Conservation (phyloP, 2,329 filamentous ascomycete species). For the Cordyceps pruinosa region DNA sequence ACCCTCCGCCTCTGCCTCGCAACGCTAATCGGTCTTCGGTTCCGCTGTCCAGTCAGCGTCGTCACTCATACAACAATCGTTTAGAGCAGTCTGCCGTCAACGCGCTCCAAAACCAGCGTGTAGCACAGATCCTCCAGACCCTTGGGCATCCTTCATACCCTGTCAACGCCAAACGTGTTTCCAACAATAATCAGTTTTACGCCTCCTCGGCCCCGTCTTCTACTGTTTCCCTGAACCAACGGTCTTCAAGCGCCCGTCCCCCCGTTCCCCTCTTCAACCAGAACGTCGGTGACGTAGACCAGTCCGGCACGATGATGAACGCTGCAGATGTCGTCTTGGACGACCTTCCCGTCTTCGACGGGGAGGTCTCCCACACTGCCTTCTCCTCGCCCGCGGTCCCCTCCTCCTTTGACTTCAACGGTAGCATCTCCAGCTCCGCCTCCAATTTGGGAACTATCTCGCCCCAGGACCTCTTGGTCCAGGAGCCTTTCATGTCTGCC, state of each 20-base stretch:
- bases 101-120: slow-evolving; percentile 49
- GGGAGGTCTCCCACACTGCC: slow-evolving; percentile 38
- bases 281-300: slow-evolving; percentile 46
- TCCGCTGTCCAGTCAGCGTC: slow-evolving; percentile 36
- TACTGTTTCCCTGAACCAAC: slow-evolving; percentile 49
- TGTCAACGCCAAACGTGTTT: slow-evolving; percentile 53
- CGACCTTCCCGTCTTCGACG: slow-evolving; percentile 52
- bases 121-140: slow-evolving; percentile 52
- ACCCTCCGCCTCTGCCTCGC: slow-evolving; percentile 35
- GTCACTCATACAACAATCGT: slow-evolving; percentile 41
- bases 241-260: slow-evolving; percentile 49
- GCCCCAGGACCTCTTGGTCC: slow-evolving; percentile 70
- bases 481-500: slow-evolving; percentile 63
- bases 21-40: slow-evolving; percentile 32
- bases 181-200: slow-evolving; percentile 56
- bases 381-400: slow-evolving; percentile 48
- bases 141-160: slow-evolving; percentile 49
- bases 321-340: slow-evolving; percentile 50
- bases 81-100: slow-evolving; percentile 29
- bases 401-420: slow-evolving; percentile 44
- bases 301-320: slow-evolving; percentile 39
- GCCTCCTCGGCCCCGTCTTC: slow-evolving; percentile 59
- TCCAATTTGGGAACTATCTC: slow-evolving; percentile 67
- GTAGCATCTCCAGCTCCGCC: slow-evolving; percentile 41
- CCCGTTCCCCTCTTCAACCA: slow-evolving; percentile 67